These are phyloP conservation scores for Penicillium sp. DNA, from an alignment of 2,329 filamentous ascomycete species.

Conservation along the genomic window DNA sequence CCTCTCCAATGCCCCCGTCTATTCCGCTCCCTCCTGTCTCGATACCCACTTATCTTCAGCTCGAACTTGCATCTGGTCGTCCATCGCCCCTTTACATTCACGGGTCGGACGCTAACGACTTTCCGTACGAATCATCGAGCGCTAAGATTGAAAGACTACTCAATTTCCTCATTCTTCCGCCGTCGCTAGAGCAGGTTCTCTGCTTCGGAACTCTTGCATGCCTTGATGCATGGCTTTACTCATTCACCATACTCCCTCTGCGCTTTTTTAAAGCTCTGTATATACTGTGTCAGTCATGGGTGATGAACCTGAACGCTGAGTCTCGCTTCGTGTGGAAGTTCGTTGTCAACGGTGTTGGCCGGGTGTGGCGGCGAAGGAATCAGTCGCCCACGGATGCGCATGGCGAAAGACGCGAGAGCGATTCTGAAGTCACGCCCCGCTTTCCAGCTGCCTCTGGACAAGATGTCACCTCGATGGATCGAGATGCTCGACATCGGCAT, in stretches of 20 bases:
- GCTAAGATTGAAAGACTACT: conserved; percentile 86
- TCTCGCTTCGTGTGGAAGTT: conserved; percentile 65
- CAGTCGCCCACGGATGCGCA: conserved; percentile 13
- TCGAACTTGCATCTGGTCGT: conserved; percentile 56
- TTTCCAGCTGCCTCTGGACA: conserved; percentile 15
- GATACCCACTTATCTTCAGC: conserved; percentile 59
- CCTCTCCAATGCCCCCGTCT: conserved; percentile 47
- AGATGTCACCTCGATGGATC: conserved; percentile 15
- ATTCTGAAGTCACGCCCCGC: conserved; percentile 18
- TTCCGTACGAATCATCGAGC: conserved; percentile 84
- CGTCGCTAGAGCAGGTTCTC: conserved; percentile 75
- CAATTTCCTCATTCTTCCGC: conserved; percentile 79
- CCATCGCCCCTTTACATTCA: conserved; percentile 61
- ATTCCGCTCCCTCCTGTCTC: conserved; percentile 59
- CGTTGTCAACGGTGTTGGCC: conserved; percentile 70
- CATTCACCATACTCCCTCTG: conserved; percentile 88
- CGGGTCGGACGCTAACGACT: conserved; percentile 51
- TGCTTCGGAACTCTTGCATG: conserved; percentile 86
- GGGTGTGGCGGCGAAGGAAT: conserved; percentile 63
- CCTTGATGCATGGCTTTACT: conserved; percentile 92
- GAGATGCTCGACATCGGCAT: conserved; percentile 17
- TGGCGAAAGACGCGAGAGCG: conserved; percentile 15
- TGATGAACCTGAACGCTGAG: conserved; percentile 65
- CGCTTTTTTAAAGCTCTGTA: conserved; percentile 75
- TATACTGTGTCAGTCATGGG: conserved; percentile 74